Conservation (phyloP, 306 rosid species). For the Abrus precatorius region DNA sequence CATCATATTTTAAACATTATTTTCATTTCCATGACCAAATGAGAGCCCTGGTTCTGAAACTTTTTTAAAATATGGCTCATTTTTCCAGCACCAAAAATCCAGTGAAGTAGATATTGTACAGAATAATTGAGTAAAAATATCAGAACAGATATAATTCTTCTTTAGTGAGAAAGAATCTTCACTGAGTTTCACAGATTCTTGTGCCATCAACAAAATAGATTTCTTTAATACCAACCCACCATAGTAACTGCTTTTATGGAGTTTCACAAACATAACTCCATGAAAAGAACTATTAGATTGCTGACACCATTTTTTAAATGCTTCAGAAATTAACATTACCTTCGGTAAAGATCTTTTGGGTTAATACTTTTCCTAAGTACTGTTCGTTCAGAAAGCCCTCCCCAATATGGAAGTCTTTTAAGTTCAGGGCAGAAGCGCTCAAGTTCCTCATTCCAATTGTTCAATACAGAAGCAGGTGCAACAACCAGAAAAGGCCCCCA, state of each 20-base stretch:
- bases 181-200: background rate
- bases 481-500: slow-evolving; percentile 99
- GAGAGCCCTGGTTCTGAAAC: background rate
- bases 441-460: slow-evolving; percentile 99
- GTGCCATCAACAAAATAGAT: slow-evolving; percentile 21
- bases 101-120: slow-evolving; percentile 11
- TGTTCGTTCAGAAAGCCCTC: slow-evolving; percentile 82
- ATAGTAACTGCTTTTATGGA: slow-evolving; percentile 22
- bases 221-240: background rate
- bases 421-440: slow-evolving; percentile 96
- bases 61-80: background rate
- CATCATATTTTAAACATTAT: background rate
- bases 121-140: background rate
- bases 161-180: background rate
- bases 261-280: slow-evolving; percentile 21
- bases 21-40: slow-evolving; percentile 23
- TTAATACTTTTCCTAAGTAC: slow-evolving; percentile 92
- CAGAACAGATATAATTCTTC: background rate
- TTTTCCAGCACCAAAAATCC: background rate
- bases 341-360: slow-evolving; percentile 90
- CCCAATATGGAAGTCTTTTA: slow-evolving; percentile 97
- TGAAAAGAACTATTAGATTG: background rate
- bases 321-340: slow-evolving; percentile 61
- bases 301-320: background rate
- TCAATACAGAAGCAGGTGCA: slow-evolving; percentile 98